Evolutionary conservation across 179 eudicot species (phyloP).

Genomic region (Drosera spatulata): DNA sequence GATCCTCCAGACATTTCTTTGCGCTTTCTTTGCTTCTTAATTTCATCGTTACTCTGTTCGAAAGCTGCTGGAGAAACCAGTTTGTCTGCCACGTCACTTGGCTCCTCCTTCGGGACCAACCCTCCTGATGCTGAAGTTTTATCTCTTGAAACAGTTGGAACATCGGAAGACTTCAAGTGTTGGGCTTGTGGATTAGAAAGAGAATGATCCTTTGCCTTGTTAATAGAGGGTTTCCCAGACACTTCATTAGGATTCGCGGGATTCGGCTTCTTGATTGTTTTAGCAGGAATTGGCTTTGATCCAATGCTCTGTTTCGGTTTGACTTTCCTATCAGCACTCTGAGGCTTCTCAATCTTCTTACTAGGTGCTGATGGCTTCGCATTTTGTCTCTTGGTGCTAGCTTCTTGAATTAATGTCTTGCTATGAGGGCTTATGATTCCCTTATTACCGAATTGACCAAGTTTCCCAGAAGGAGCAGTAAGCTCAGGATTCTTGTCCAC

Average conservation of each 20-base stretch:
- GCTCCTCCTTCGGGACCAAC: conserved; percentile 10
- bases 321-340: conserved; percentile 7
- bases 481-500: conserved; percentile 12
- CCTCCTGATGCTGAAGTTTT: conserved; percentile 7
- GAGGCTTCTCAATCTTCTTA: conserved; percentile 5
- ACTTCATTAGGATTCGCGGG: conserved; percentile 24
- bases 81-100: conserved; percentile 12
- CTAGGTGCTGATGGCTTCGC: conserved; percentile 14
- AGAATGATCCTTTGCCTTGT: conserved; percentile 11
- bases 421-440: conserved; percentile 9
- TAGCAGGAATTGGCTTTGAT: conserved; percentile 14
- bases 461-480: conserved; percentile 8
- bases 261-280: conserved; percentile 23
- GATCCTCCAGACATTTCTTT: conserved; percentile 21
- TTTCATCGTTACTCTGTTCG: conserved; percentile 4
- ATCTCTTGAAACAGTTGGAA: conserved; percentile 7
- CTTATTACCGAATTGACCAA: conserved; percentile 5
- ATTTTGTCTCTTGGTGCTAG: conserved; percentile 11
- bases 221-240: conserved; percentile 8
- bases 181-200: conserved; percentile 9
- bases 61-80: conserved; percentile 7
- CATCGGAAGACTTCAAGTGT: conserved; percentile 7
- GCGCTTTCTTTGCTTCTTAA: conserved; percentile 18
- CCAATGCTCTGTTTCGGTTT: conserved; percentile 12
- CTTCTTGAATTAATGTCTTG: not conserved